A percentile compares a stretch with the other conserved stretches of the same genome.
phyloP scores from a whole-genome alignment of 768 basidiomycete species.

The Lactifluus piperatus region DNA sequence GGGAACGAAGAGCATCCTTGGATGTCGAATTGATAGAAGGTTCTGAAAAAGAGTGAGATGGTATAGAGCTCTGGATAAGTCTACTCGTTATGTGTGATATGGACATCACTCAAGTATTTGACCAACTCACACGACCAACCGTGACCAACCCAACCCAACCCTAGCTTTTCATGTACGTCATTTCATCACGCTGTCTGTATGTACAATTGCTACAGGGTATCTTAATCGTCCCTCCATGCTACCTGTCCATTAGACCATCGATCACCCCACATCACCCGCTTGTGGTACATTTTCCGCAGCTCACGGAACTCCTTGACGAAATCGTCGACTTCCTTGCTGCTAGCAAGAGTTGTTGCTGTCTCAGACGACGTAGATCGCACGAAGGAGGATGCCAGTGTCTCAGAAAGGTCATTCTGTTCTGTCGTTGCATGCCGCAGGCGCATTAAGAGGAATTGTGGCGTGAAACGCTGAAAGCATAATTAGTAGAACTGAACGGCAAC shows the following conservation, averaged over 20 bases:
- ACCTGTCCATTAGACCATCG: conserved; percentile 83
- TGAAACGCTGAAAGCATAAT: conserved; percentile 50
- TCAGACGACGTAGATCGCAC: conserved; percentile 41
- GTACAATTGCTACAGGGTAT: not conserved
- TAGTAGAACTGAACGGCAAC: not conserved
- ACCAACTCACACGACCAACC: not conserved
- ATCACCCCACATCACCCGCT: conserved; percentile 84
- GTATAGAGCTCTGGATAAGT: conserved; percentile 1
- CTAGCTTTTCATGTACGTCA: not conserved
- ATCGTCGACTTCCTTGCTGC: conserved; percentile 61
- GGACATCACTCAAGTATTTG: not conserved
- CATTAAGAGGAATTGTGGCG: conserved; percentile 81
- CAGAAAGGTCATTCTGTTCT: conserved; percentile 84
- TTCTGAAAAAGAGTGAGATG: not conserved
- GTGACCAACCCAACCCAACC: too few relatives aligned
- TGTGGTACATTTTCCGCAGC: conserved; percentile 83
- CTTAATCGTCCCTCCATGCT: conserved; percentile 66
- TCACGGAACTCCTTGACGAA: conserved; percentile 88
- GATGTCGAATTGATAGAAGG: not conserved
- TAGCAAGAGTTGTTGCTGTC: conserved; percentile 14
- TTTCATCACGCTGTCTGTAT: not conserved
- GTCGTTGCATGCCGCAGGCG: conserved; percentile 82
- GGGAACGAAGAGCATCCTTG: conserved; percentile 31
- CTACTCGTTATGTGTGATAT: conserved; percentile 18
- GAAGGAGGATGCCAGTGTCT: conserved; percentile 76